Percentiles rank a stretch among this genome's conserved stretches.
Conservation (phyloP, 139 green algal species). For the Gonium pectorale region DNA sequence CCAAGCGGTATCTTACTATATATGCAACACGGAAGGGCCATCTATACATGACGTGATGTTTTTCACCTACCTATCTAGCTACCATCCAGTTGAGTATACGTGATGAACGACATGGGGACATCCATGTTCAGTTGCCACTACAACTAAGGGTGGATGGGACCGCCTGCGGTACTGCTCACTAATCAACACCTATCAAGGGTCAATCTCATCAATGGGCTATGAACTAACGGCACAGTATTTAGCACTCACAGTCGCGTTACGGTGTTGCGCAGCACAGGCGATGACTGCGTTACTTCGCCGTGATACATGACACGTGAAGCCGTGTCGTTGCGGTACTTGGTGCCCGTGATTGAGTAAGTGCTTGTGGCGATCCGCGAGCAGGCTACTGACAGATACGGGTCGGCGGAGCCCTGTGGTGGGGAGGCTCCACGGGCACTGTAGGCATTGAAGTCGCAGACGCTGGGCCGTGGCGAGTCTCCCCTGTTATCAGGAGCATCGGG, state of each 20-base stretch:
- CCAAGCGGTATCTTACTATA: background rate
- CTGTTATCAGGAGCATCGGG: background rate
- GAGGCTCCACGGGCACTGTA: background rate
- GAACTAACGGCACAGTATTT: too few species aligned
- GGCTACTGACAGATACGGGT: background rate
- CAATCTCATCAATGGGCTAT: too few species aligned
- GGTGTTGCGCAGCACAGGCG: background rate
- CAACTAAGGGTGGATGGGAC: too few species aligned
- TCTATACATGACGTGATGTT: too few species aligned
- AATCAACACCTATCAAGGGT: too few species aligned
- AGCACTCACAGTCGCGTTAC: slow-evolving; percentile 12
- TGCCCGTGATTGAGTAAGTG: background rate
- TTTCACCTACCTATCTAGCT: too few species aligned
- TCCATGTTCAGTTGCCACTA: too few species aligned
- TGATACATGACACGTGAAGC: background rate
- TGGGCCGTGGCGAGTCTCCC: background rate
- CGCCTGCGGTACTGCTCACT: too few species aligned
- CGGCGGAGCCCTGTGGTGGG: background rate
- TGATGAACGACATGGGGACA: too few species aligned
- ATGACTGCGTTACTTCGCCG: background rate
- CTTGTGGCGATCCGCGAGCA: background rate
- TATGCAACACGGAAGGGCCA: too few species aligned
- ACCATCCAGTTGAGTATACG: too few species aligned
- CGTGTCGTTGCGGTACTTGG: slow-evolving; percentile 1
- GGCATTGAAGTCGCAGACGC: slow-evolving; percentile 28